Evolutionary conservation across 1,284 basidiomycete genomes (phyloP).

Genomic region (Leccinum pallidistipes): DNA sequence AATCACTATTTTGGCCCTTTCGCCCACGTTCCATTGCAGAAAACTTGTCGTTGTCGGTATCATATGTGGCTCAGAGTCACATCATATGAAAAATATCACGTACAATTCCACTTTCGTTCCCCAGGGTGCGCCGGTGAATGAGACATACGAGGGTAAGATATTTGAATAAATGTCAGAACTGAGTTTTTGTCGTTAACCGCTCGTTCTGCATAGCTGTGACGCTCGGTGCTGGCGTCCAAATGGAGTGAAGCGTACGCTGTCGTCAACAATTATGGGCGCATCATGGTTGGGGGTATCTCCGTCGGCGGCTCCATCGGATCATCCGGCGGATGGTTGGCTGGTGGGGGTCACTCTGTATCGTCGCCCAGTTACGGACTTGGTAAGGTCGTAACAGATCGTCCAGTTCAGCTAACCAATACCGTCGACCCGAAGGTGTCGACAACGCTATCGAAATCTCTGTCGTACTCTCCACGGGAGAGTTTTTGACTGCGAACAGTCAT

Average conservation of each 20-base stretch:
- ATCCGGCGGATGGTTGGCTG: conserved; percentile 42
- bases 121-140: conserved; percentile 24
- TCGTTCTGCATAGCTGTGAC: conserved; percentile 33
- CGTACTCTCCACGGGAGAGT: conserved; percentile 17
- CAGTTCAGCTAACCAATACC: neutral
- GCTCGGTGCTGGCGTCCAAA: conserved; percentile 38
- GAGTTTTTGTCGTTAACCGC: neutral
- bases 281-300: conserved; percentile 36
- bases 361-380: conserved; percentile 46
- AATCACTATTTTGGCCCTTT: no score
- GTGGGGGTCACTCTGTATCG: conserved; percentile 45
- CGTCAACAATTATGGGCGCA: conserved; percentile 34
- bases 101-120: conserved; percentile 35
- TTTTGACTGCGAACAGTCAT: conserved; percentile 15
- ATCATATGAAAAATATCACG: conserved; percentile 36
- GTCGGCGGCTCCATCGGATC: conserved; percentile 39
- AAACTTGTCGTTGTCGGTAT: no score
- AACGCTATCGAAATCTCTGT: conserved; percentile 36
- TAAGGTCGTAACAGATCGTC: conserved; percentile 10
- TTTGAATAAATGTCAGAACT: neutral
- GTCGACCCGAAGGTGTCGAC: conserved; percentile 38
- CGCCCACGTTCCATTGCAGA: no score
- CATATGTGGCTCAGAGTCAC: no score
- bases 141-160: conserved; percentile 16
- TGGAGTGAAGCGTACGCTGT: conserved; percentile 38